Evolutionary conservation across 2,329 filamentous ascomycete species (phyloP).

Genomic region (Clonostachys sp.): DNA sequence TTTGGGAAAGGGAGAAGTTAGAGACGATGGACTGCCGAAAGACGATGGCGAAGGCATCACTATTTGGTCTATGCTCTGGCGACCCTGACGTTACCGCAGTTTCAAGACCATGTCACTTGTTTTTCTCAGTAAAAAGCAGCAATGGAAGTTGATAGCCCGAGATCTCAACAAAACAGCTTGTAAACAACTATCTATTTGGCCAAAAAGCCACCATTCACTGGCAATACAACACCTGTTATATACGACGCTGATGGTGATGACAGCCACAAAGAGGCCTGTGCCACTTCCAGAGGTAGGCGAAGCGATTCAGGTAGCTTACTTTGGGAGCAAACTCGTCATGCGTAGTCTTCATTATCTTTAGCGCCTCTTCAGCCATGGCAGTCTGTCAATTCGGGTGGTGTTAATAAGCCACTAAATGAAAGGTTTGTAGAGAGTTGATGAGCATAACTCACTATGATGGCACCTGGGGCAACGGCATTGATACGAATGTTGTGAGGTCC

Average conservation of each 20-base stretch:
- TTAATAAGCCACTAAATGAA: background rate
- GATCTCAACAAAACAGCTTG: too few relatives aligned
- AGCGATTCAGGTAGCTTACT: slow-evolving; percentile 5
- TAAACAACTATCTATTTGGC: slow-evolving; percentile 15
- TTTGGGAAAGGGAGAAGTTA: too few relatives aligned
- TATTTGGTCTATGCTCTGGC: too few relatives aligned
- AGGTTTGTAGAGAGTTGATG: background rate
- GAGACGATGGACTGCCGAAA: too few relatives aligned
- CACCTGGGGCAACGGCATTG: slow-evolving; percentile 11
- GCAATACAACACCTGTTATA: background rate
- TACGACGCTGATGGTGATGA: background rate
- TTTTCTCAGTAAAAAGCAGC: too few relatives aligned
- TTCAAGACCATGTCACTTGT: too few relatives aligned
- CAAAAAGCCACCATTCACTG: background rate
- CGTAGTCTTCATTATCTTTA: slow-evolving; percentile 11
- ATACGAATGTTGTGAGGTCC: slow-evolving; percentile 15
- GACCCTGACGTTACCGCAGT: too few relatives aligned
- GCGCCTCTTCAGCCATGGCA: slow-evolving; percentile 7
- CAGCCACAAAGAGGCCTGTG: background rate
- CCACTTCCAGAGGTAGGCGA: slow-evolving; percentile 1
- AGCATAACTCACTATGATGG: slow-evolving; percentile 8
- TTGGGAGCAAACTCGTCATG: slow-evolving; percentile 9
- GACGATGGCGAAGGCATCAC: too few relatives aligned
- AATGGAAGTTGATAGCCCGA: too few relatives aligned
- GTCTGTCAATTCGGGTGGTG: slow-evolving; percentile 1